phyloP scores from a whole-genome alignment of 75 land plant species.

The Selaginella tamariscina region DNA sequence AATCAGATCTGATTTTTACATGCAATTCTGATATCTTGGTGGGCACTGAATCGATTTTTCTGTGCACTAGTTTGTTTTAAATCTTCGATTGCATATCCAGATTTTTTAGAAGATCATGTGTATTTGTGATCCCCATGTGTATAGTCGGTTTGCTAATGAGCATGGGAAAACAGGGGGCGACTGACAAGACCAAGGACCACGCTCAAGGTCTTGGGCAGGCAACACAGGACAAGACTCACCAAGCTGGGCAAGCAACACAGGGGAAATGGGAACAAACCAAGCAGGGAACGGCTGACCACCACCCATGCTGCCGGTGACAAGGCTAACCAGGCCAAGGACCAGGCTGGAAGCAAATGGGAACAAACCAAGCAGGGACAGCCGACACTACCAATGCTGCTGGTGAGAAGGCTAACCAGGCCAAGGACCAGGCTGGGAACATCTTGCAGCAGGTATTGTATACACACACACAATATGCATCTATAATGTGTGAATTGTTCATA shows the following conservation, averaged over 20 bases:
- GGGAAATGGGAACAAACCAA: background rate
- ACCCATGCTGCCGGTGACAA: background rate
- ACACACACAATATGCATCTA: background rate
- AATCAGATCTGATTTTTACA: too few relatives aligned
- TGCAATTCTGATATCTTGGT: too few relatives aligned
- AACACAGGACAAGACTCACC: background rate
- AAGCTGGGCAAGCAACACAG: background rate
- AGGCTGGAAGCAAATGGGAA: background rate
- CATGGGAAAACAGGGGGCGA: too few relatives aligned
- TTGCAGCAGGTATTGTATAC: background rate
- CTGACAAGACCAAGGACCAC: too few relatives aligned
- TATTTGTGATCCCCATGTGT: too few relatives aligned
- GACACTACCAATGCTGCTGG: background rate
- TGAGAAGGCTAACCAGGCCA: background rate
- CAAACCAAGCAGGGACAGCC: background rate
- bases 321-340: background rate
- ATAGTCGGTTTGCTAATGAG: too few relatives aligned
- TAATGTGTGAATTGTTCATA: background rate
- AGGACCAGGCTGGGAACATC: background rate
- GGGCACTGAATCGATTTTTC: too few relatives aligned
- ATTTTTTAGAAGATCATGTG: too few relatives aligned
- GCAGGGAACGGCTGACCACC: background rate
- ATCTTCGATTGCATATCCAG: too few relatives aligned
- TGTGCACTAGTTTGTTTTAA: too few relatives aligned
- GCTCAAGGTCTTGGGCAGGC: too few relatives aligned